Conservation (phyloP, 768 basidiomycete species). For the Lactarius trivialis region DNA sequence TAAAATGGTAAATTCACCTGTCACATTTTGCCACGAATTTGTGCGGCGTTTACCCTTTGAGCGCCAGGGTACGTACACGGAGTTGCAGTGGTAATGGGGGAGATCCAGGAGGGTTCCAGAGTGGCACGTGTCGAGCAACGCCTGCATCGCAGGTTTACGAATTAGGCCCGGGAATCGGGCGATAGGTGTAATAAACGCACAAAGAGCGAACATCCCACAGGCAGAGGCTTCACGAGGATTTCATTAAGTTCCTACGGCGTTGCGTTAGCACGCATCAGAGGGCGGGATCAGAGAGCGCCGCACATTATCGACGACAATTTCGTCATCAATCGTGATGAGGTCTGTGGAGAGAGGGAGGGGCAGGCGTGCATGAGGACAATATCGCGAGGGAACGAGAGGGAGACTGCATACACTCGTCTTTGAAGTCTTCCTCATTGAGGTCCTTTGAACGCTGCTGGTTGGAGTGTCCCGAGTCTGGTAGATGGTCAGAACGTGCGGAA, state of each 20-base stretch:
- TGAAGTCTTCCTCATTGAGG: conserved; percentile 17
- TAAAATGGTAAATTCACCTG: conserved; percentile 9
- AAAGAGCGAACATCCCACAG: conserved; percentile 20
- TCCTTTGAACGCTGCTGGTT: conserved; percentile 17
- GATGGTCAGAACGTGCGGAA: not conserved
- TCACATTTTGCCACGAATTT: conserved; percentile 19
- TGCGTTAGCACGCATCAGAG: not conserved
- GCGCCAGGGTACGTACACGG: conserved; percentile 23
- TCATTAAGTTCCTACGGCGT: conserved; percentile 22
- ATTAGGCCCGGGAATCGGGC: not conserved
- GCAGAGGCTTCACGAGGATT: conserved; percentile 23
- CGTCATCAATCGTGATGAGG: conserved; percentile 19
- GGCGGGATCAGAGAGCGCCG: not conserved
- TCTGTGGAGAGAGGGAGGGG: not conserved
- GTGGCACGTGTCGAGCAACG: conserved; percentile 25
- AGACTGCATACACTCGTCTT: conserved; percentile 9
- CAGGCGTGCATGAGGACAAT: not conserved
- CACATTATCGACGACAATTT: conserved; percentile 25
- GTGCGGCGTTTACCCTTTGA: conserved; percentile 23
- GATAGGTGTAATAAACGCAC: conserved; percentile 3
- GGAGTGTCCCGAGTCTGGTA: conserved; percentile 10
- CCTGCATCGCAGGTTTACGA: conserved; percentile 5
- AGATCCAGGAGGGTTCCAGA: conserved; percentile 25
- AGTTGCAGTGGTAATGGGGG: conserved; percentile 24
- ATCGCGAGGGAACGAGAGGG: not conserved